These are phyloP conservation scores for Flagelloscypha sp. DNA, from an alignment of 768 basidiomycete genomes.

Conservation along the genomic window DNA sequence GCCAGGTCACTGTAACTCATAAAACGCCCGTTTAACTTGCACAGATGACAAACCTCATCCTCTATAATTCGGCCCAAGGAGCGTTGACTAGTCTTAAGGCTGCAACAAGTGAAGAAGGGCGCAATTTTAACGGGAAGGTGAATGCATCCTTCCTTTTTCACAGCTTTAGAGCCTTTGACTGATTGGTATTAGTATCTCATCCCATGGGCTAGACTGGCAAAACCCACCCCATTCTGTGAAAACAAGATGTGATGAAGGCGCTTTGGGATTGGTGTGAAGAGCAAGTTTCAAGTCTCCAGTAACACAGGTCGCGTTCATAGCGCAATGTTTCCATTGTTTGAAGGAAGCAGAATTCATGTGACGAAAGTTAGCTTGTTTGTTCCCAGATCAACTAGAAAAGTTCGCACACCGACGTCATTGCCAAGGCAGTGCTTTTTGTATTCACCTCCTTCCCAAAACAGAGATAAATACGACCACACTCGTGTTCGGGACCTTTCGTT, in stretches of 20 bases:
- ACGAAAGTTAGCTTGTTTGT: too few species aligned
- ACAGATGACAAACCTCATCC: conserved; percentile 6
- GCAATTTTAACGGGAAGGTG: conserved; percentile 20
- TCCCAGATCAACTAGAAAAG: too few species aligned
- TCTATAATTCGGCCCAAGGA: conserved; percentile 16
- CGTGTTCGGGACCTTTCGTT: too few species aligned
- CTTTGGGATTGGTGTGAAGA: conserved; percentile 30
- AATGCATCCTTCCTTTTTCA: background rate
- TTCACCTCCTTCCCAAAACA: conserved; percentile 40
- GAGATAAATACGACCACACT: conserved; percentile 27
- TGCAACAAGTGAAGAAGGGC: conserved; percentile 18
- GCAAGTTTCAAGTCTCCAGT: conserved; percentile 18
- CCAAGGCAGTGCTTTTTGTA: conserved; percentile 31
- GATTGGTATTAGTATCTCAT: conserved; percentile 20
- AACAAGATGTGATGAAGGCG: conserved; percentile 14
- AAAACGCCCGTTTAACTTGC: conserved; percentile 1
- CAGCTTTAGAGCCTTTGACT: background rate
- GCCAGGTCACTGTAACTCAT: conserved; percentile 12
- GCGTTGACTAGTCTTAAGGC: conserved; percentile 23
- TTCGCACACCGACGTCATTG: too few species aligned
- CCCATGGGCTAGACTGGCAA: conserved; percentile 25
- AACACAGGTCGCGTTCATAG: too few species aligned
- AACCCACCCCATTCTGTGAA: conserved; percentile 14
- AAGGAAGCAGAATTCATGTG: too few species aligned
- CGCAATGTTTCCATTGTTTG: too few species aligned